Conservation (phyloP, 116 monocot genomes). For the Iris pallida region DNA sequence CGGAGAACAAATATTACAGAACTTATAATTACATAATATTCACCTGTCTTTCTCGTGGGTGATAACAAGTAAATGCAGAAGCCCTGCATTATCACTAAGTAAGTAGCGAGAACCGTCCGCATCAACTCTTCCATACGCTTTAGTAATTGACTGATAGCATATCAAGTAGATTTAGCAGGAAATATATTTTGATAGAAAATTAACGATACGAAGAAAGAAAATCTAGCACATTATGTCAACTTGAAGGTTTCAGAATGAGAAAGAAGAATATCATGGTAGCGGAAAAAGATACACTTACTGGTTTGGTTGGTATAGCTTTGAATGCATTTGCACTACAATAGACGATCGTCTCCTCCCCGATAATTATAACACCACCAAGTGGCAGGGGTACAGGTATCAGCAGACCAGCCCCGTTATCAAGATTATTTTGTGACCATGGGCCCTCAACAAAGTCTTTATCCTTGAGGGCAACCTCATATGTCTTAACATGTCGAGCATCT, state of each 20-base stretch:
- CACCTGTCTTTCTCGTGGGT: slow-evolving; percentile 90
- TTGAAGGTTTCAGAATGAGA: neutral
- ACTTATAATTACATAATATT: neutral
- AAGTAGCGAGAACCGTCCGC: slow-evolving; percentile 96
- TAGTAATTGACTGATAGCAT: slow-evolving; percentile 77
- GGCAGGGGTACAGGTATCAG: slow-evolving; percentile 95
- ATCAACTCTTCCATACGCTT: slow-evolving; percentile 97
- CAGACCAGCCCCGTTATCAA: slow-evolving; percentile 95
- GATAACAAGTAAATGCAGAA: slow-evolving; percentile 89
- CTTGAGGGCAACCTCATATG: slow-evolving; percentile 96
- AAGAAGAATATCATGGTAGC: neutral
- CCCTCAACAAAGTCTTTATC: slow-evolving; percentile 99
- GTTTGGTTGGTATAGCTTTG: slow-evolving; percentile 90
- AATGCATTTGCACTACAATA: slow-evolving; percentile 82
- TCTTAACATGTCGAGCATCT: slow-evolving; percentile 98
- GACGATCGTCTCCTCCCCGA: slow-evolving; percentile 98
- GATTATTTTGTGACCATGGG: slow-evolving; percentile 95
- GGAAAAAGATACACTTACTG: slow-evolving; percentile 29
- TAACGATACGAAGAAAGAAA: slow-evolving; percentile 12
- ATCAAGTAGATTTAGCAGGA: neutral
- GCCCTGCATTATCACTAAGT: slow-evolving; percentile 88
- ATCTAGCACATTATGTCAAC: neutral
- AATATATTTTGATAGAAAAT: slow-evolving; percentile 2
- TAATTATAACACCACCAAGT: slow-evolving; percentile 96
- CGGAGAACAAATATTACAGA: too few relatives aligned